Evolutionary conservation across 352 stramenopile species (phyloP).

Genomic region (Lagenidium giganteum): DNA sequence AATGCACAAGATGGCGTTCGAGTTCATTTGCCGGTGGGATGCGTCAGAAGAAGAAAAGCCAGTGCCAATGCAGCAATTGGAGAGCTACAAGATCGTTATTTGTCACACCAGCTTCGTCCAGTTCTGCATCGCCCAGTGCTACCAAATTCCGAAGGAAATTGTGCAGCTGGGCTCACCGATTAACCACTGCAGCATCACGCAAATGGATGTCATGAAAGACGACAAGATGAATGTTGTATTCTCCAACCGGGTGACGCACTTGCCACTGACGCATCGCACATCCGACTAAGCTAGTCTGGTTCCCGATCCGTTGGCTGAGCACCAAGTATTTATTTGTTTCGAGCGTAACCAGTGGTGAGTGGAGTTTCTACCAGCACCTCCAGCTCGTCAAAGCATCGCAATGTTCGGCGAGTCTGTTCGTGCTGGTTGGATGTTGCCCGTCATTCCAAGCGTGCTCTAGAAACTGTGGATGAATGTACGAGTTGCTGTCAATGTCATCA

Average conservation of each 20-base stretch:
- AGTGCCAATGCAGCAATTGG: constrained; percentile 12
- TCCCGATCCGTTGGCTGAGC: no score
- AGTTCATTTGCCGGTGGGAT: constrained; percentile 53
- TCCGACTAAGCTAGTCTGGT: no score
- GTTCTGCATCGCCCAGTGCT: constrained; percentile 55
- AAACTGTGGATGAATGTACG: no score
- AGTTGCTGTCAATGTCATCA: no score
- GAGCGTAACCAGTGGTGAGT: no score
- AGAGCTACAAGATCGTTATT: constrained; percentile 58
- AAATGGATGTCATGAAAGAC: constrained; percentile 39
- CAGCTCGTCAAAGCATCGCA: no score
- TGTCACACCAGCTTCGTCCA: constrained; percentile 72
- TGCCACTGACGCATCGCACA: constrained; percentile 55
- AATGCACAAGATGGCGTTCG: constrained; percentile 63
- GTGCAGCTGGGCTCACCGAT: constrained; percentile 60
- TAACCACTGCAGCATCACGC: constrained; percentile 53
- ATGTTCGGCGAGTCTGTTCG: no score
- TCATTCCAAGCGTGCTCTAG: no score
- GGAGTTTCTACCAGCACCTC: no score
- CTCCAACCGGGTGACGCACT: constrained; percentile 48
- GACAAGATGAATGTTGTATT: constrained; percentile 41
- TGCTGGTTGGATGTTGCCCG: no score
- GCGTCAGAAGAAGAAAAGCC: constrained; percentile 17
- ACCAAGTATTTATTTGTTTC: no score
- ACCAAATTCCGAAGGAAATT: constrained; percentile 51